Percentiles rank a stretch among this genome's conserved stretches.
These are phyloP conservation scores for Ophiostoma himal-ulmi DNA, from an alignment of 2,329 filamentous ascomycete genomes.

Conservation along the genomic window DNA sequence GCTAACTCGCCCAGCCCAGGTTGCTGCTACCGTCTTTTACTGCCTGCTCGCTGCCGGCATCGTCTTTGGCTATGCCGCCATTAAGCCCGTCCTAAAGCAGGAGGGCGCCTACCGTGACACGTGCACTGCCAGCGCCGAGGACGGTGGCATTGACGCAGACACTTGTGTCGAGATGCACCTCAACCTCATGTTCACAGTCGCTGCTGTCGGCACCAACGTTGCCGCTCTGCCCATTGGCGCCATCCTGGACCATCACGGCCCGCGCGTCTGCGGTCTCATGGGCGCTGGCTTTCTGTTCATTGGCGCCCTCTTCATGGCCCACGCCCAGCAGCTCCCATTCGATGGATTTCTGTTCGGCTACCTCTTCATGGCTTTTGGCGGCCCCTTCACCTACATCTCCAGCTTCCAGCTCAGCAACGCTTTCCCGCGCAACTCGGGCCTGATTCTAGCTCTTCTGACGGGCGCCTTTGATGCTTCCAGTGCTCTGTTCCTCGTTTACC, in stretches of 20 bases:
- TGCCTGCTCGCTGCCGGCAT: conserved; percentile 63
- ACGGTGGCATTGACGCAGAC: conserved; percentile 30
- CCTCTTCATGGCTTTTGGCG: conserved; percentile 69
- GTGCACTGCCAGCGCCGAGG: conserved; percentile 40
- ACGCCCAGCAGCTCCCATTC: conserved; percentile 57
- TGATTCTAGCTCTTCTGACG: conserved; percentile 74
- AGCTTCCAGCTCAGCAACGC: conserved; percentile 81
- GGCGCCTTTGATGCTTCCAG: conserved; percentile 80
- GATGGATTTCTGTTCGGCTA: conserved; percentile 73
- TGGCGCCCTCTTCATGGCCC: conserved; percentile 69
- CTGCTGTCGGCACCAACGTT: conserved; percentile 82
- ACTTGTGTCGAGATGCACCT: conserved; percentile 56
- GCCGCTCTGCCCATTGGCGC: conserved; percentile 79
- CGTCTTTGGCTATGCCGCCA: conserved; percentile 77
- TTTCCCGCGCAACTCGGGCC: conserved; percentile 68
- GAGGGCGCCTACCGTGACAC: conserved; percentile 64
- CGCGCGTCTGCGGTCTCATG: conserved; percentile 66
- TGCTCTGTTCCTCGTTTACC: conserved; percentile 69
- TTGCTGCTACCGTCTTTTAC: conserved; percentile 36
- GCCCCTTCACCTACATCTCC: conserved; percentile 75
- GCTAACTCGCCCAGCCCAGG: conserved; percentile 31
- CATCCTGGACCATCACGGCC: conserved; percentile 76
- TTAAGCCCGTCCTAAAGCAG: conserved; percentile 72
- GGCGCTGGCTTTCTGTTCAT: conserved; percentile 62
- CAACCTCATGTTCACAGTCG: conserved; percentile 89